phyloP scores from a whole-genome alignment of 305 asterid genomes.

The Solanum hybrid region DNA sequence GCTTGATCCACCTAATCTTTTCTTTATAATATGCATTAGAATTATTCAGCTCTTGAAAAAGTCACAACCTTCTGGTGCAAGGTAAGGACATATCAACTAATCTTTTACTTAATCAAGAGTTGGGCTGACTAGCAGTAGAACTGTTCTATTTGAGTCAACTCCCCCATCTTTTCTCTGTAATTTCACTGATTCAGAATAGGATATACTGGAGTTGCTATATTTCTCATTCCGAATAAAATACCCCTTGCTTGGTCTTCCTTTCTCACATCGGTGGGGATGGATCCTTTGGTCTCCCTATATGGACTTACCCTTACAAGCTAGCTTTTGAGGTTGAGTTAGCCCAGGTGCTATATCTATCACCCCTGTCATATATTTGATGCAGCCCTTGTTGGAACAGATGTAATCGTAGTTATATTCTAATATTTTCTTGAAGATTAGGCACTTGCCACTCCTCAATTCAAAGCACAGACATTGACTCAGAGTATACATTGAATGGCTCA shows the following conservation, averaged over 20 bases:
- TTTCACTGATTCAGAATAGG: not conserved
- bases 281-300: not conserved
- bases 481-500: not conserved
- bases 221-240: not conserved
- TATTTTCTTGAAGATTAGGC: not conserved
- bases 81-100: not conserved
- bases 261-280: not conserved
- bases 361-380: not conserved
- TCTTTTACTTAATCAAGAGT: not conserved
- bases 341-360: not conserved
- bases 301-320: not conserved
- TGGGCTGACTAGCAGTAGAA: not conserved
- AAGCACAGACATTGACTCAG: not conserved
- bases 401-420: not conserved
- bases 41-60: not conserved
- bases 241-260: not conserved
- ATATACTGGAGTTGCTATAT: not conserved
- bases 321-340: not conserved
- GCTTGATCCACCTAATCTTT: not conserved
- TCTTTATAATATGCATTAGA: not conserved
- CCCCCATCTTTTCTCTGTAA: not conserved
- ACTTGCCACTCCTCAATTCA: not conserved
- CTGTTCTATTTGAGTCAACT: not conserved
- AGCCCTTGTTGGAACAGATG: not conserved
- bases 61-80: not conserved